Evolutionary conservation across 352 stramenopile species (phyloP), one percentile per base, ranked within the genome.

Genomic region (Globisporangium perplexum): DNA sequence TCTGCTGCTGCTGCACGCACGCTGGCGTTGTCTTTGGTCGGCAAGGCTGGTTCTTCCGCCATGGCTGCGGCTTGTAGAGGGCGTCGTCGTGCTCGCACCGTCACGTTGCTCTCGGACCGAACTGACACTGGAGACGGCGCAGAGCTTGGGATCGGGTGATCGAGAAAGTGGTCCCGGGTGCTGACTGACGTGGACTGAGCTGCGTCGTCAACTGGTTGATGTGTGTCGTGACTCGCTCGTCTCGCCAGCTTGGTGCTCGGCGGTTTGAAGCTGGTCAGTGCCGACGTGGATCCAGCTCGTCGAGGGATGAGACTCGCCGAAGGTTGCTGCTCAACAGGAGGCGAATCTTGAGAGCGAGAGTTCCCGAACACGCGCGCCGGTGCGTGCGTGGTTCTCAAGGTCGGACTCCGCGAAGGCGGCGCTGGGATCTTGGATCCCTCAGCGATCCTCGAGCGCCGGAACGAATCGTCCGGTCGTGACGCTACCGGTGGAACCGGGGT

Each of bases 381-480:
- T 5, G 20, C 38, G 15, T n/a, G 23, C 41, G 22, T 39, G 10
- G 11, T 46, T 20, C 45, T 35, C n/a, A 33, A 22, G 10, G 52
- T 38, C 11, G 43, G 49, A 30, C 57, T 57, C 15, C 43, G 50
- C 28, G 57, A 53, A 5, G 57, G 12, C 7, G 26, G 45, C 4
- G 51, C 28, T 24, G 59, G 55, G 31, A 66, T 66, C 23, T 46
- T 66, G 18, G 59, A 62, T 1, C 41, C 41, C 35, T 66, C 54
- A 18, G 59, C 26, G 1, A 57, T 47, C 10, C 33, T 35, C 35
- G 59, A 62, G 18, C 59, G 56, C 35, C 47, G 50, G 22, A 66
- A 66, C 8, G 36, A 31, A 20, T 60, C 44, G 20, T 60, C 60
- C 4, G 48, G 33, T 36, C 58, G 24, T 14, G 54, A 35, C 3